phyloP scores from a whole-genome alignment of 306 rosid genomes.

The Carpinus viminea region DNA sequence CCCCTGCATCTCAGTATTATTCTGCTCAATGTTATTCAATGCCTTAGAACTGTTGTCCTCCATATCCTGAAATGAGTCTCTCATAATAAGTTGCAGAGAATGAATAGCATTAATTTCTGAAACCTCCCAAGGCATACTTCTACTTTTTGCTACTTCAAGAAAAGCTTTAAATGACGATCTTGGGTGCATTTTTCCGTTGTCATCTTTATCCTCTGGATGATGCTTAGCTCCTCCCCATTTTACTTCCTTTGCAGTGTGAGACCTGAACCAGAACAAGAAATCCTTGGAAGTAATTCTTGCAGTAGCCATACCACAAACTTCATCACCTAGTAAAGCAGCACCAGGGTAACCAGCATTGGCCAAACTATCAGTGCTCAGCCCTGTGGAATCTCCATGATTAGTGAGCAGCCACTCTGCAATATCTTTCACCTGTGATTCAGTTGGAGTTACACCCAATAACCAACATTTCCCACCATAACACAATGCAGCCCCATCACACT shows the following conservation, averaged over 20 bases:
- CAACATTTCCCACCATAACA: conserved; percentile 63
- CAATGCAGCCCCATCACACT: conserved; percentile 87
- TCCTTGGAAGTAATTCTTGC: conserved; percentile 61
- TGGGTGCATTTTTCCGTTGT: conserved; percentile 70
- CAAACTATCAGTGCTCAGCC: conserved; percentile 77
- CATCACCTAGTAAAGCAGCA: conserved; percentile 63
- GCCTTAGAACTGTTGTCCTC: conserved; percentile 43
- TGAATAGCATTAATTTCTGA: conserved; percentile 80
- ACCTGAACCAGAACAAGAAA: conserved; percentile 88
- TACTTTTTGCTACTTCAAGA: conserved; percentile 70
- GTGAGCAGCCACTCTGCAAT: conserved; percentile 67
- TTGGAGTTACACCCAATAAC: conserved; percentile 77
- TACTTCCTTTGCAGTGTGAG: conserved; percentile 68
- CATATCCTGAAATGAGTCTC: conserved; percentile 55
- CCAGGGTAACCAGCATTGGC: conserved; percentile 81
- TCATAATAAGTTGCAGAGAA: conserved; percentile 71
- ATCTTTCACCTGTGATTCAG: conserved; percentile 69
- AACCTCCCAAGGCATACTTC: conserved; percentile 78
- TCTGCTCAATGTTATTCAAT: conserved; percentile 17
- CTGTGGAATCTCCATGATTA: conserved; percentile 68
- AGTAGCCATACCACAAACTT: conserved; percentile 77
- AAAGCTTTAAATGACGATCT: conserved; percentile 76
- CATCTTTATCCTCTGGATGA: conserved; percentile 71
- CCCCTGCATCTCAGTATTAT: conserved; percentile 33
- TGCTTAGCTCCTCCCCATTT: conserved; percentile 93